A percentile compares a stretch with the other conserved stretches of the same genome.
Conservation (phyloP, 352 stramenopile genomes). For the Phytophthora gonapodyides region DNA sequence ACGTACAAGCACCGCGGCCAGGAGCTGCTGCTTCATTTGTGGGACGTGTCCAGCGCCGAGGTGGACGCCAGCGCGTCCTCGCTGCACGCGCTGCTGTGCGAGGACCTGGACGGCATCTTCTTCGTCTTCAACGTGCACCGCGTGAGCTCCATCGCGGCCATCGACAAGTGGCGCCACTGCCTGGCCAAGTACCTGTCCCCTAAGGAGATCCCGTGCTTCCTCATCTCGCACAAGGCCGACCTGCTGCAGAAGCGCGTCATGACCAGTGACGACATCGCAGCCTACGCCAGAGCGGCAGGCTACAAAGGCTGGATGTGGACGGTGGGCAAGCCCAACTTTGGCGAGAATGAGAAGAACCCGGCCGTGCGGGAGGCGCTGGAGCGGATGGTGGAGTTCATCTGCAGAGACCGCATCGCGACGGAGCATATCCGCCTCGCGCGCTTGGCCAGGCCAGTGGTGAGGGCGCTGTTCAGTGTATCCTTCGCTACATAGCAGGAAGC, state of each 20-base stretch:
- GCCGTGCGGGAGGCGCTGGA: constrained; percentile 75
- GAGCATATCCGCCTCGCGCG: constrained; percentile 39
- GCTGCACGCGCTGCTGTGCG: constrained; percentile 73
- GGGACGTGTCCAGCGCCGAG: constrained; percentile 80
- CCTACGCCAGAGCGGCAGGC: constrained; percentile 66
- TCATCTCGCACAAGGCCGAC: constrained; percentile 85
- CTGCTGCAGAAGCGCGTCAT: constrained; percentile 86
- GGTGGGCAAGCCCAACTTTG: constrained; percentile 71
- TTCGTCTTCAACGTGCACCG: constrained; percentile 90
- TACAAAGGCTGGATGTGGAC: constrained; percentile 89
- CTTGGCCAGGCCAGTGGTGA: constrained; percentile 36
- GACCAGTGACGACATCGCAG: constrained; percentile 84
- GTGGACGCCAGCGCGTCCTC: constrained; percentile 63
- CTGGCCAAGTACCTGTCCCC: constrained; percentile 76
- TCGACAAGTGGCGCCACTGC: constrained; percentile 84
- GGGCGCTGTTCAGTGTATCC: background rate
- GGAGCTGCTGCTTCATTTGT: constrained; percentile 67
- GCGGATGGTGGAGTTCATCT: constrained; percentile 71
- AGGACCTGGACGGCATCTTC: constrained; percentile 84
- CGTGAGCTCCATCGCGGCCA: constrained; percentile 82
- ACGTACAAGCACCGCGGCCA: constrained; percentile 49
- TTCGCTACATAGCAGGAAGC: background rate
- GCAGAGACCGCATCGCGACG: constrained; percentile 39
- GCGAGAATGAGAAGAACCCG: constrained; percentile 83
- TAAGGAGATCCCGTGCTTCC: constrained; percentile 77